These are phyloP conservation scores for Lachnellula willkommii DNA, from an alignment of 2,329 filamentous ascomycete species.

Conservation along the genomic window DNA sequence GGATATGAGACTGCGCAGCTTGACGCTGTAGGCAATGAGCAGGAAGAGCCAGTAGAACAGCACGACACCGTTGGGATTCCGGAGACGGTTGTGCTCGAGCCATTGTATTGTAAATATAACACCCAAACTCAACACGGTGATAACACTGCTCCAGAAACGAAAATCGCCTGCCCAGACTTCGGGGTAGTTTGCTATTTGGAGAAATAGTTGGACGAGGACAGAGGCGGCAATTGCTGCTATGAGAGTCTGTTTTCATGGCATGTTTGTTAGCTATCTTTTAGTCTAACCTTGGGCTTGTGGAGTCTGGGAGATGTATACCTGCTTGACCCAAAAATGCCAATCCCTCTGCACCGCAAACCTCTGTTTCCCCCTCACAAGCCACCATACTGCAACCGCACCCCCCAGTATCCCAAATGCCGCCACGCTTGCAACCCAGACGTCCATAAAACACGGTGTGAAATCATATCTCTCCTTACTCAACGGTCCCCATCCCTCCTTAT, in stretches of 20 bases:
- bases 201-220: conserved; percentile 53
- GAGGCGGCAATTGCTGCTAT: conserved; percentile 52
- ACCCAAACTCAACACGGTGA: conserved; percentile 55
- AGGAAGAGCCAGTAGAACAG: conserved; percentile 71
- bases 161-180: conserved; percentile 60
- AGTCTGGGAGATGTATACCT: conserved; percentile 52
- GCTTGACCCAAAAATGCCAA: conserved; percentile 88
- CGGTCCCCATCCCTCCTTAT: conserved; percentile 92
- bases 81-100: conserved; percentile 62
- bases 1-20: conserved; percentile 62
- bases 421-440: conserved; percentile 77
- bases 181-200: conserved; percentile 56
- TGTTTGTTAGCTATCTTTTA: background rate
- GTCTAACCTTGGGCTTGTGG: background rate
- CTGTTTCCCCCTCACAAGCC: conserved; percentile 65
- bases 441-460: conserved; percentile 95
- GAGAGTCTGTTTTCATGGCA: conserved; percentile 41
- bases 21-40: conserved; percentile 58
- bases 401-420: conserved; percentile 73
- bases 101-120: conserved; percentile 64
- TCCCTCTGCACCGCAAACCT: conserved; percentile 68
- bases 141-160: conserved; percentile 63
- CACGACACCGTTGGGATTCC: conserved; percentile 65
- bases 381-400: conserved; percentile 73
- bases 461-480: conserved; percentile 83